These are phyloP conservation scores for Tetradesmus lagerheimii DNA, from an alignment of 139 green algal genomes.

Conservation along the genomic window DNA sequence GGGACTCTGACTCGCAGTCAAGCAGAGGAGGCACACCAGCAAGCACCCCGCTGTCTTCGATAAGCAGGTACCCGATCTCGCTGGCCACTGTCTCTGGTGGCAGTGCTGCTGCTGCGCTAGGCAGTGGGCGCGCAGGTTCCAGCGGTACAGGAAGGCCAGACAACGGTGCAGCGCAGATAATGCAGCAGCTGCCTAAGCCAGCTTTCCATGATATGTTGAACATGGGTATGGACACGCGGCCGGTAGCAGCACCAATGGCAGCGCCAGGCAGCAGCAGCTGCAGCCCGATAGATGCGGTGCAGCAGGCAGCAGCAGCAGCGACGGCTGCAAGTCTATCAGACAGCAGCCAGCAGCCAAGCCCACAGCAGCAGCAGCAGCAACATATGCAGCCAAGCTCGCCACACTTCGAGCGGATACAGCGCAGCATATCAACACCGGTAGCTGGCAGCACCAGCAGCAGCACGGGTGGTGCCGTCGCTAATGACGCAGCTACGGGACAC, in stretches of 20 bases:
- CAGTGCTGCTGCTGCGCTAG: background rate
- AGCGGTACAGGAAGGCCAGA: background rate
- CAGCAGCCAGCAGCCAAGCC: background rate
- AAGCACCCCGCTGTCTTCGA: background rate
- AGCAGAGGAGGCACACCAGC: background rate
- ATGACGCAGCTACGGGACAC: background rate
- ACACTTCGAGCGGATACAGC: background rate
- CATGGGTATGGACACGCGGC: background rate
- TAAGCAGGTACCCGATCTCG: background rate
- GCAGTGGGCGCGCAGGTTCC: background rate
- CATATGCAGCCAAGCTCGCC: background rate
- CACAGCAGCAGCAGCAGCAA: constrained; percentile 3
- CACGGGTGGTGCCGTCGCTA: background rate
- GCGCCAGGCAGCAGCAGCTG: background rate
- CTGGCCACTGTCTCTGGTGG: background rate
- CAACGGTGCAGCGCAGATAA: background rate
- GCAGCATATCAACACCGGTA: background rate
- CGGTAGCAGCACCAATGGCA: background rate
- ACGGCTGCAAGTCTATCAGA: background rate
- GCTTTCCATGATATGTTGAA: background rate
- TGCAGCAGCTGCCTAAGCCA: background rate
- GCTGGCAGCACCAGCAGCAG: background rate
- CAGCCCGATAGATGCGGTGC: background rate
- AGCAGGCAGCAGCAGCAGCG: background rate
- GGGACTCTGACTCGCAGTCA: background rate